phyloP scores from a whole-genome alignment of 331 rosid species.

The Phaseolus coccineus region DNA sequence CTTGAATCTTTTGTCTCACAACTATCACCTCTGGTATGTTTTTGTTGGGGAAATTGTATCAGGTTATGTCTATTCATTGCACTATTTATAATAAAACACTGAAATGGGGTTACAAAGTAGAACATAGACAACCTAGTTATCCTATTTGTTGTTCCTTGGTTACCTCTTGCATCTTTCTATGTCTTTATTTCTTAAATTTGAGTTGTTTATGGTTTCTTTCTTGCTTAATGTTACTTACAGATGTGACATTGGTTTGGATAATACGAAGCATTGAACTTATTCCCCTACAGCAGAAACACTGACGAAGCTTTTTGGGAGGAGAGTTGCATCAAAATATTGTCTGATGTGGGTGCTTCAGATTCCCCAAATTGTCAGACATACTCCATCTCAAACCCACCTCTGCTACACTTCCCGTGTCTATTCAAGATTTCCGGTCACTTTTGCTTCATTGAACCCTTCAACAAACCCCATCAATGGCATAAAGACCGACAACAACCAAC shows the following conservation, averaged over 20 bases:
- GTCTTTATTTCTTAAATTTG: neutral
- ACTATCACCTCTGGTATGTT: conserved; percentile 2
- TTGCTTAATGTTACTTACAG: conserved; percentile 36
- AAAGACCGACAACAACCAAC: conserved; percentile 46
- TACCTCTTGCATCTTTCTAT: neutral
- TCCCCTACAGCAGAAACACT: conserved; percentile 14
- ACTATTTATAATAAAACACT: neutral
- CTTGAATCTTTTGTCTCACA: neutral
- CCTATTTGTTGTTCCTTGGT: conserved; percentile 11
- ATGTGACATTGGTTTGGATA: conserved; percentile 20
- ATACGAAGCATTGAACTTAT: conserved; percentile 2
- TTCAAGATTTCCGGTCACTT: conserved; percentile 49
- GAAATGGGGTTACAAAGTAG: neutral
- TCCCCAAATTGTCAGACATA: conserved; percentile 48
- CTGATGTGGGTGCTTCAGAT: conserved; percentile 69
- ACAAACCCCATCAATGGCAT: conserved; percentile 24
- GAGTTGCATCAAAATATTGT: conserved; percentile 27
- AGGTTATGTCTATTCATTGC: neutral
- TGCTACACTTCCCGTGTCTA: conserved; percentile 16
- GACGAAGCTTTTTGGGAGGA: conserved; percentile 27
- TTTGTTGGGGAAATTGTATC: neutral
- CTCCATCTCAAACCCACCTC: conserved; percentile 43
- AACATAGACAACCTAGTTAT: conserved; percentile 19
- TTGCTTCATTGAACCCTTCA: conserved; percentile 57
- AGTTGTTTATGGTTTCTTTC: conserved; percentile 16